Evolutionary conservation across 768 basidiomycete species (phyloP), one percentile per base, ranked within the genome.

Genomic region (Dioszegia hungarica): DNA sequence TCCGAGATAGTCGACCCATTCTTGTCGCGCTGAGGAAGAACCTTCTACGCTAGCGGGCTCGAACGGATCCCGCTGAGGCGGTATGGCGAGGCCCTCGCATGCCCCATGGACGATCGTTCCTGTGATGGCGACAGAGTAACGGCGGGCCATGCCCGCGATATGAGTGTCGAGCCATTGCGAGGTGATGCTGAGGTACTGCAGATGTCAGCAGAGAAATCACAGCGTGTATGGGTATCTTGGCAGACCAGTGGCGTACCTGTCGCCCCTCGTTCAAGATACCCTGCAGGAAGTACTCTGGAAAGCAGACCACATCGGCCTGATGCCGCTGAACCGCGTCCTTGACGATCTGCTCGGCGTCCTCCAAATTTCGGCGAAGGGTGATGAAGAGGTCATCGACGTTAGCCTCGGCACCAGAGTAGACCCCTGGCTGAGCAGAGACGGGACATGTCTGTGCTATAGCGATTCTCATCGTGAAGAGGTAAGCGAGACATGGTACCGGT

Each of bases 221-320:
- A 20, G n/a, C 15, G 5, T 41, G n/a, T n/a, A n/a, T n/a, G n/a
- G n/a, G n/a, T n/a, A n/a, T 19, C 15, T 15, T 37, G n/a, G n/a
- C n/a, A n/a, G n/a, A 40, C 1, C 5, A 22, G 33, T 2, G 31
- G 37, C 67, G 52, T 50, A 73, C 72, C 48, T 68, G 66, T 27
- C 70, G 29, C 8, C 49, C 24, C 12, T 65, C 62, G 24, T 72
- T 58, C 1, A 66, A 47, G 10, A 72, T 63, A 2, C 70, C 72
- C 39, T 74, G 70, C 8, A 69, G 51, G 50, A 67, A 74, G 52
- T 74, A 74, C 41, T 74, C 72, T 17, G 70, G 70, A 40, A 74
- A 71, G 15, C 70, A 57, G 25, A 74, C 63, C 15, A 74, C 57
- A 15, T 74, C 70, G 1, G 68, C 65, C 8, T n/a, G n/a, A n/a